Percentiles rank a stretch among this genome's conserved stretches.
phyloP scores from a whole-genome alignment of 208 protist species.

The Angomonas ambiguus region DNA sequence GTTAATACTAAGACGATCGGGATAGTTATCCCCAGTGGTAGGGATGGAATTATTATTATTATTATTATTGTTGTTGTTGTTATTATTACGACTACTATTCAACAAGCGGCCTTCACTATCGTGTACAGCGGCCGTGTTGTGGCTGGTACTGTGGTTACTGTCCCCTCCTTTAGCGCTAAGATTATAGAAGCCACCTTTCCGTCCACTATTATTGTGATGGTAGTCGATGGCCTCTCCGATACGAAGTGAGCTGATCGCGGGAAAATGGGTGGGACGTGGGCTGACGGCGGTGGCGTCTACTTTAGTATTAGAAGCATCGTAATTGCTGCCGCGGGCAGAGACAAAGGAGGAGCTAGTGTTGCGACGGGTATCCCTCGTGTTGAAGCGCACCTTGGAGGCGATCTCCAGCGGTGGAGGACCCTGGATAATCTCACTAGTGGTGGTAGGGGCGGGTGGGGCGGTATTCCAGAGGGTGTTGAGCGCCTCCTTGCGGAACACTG shows the following conservation, averaged over 20 bases:
- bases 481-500: background rate
- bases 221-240: background rate
- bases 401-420: background rate
- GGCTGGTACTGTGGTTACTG: too few relatives aligned
- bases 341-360: background rate
- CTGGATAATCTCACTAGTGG: background rate
- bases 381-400: background rate
- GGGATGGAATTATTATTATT: background rate
- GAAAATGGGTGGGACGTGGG: background rate
- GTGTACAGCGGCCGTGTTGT: background rate
- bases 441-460: background rate
- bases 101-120: background rate
- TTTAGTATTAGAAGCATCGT: background rate
- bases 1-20: background rate
- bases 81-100: conserved; percentile 4
- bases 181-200: background rate
- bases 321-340: background rate
- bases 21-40: background rate
- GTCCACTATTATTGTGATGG: background rate
- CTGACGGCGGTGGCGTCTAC: background rate
- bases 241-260: background rate
- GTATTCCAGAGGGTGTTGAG: background rate
- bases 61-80: conserved; percentile 9
- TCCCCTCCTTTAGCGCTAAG: too few relatives aligned
- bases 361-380: background rate